Evolutionary conservation across 139 green algal genomes (phyloP), one percentile per base, ranked within the genome.

Genomic region (Gonium pectorale): DNA sequence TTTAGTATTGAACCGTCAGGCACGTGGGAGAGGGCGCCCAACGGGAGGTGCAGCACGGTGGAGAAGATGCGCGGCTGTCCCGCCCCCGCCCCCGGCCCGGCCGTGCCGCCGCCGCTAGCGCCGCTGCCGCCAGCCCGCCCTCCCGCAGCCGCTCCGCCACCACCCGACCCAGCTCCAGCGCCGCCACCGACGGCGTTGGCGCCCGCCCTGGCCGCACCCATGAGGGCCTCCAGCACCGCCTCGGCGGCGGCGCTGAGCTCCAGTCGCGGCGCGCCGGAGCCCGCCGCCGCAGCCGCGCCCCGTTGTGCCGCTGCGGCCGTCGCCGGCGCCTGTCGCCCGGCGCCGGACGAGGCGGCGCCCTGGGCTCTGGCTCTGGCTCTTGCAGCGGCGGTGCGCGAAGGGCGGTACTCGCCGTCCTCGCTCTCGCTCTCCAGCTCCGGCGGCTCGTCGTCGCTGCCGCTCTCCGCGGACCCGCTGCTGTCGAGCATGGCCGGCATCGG

Each of bases 1-100:
- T 52, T 67, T 13, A 80, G 54, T 3, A 80, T 46, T 5, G 70
- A 79, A 31, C 70, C 70, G 15, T 54, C 46, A 5, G 70, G 46
- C 49, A 64, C 70, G 21, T 66, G 54, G n/a, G 4, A 21, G 21
- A 79, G 33, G 1, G 31, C n/a, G 33, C 64, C 46, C 31, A 43
- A 46, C 15, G 70, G 46, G 17, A 79, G 31, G 49, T 46, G n/a
- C 46, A 79, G 31, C 21, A 79, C 31, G 19, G 70, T 31, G 49
- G 70, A 54, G 17, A 79, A 13, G 35, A 79, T 64, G 22, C 64
- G 70, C 31, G 46, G 31, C 33, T 15, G 31, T 8, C 22, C 24
- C 35, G 33, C 52, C 52, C 7, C 7, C 51, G 52, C 72, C 38
- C 27, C 52, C 37, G 52, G 49, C 24, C 15, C 11, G 17, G 70